Percentiles rank a stretch among this genome's conserved stretches.
phyloP scores from a whole-genome alignment of 805 yeast genomes.

The Cyberlindnera euphorbiiphila region DNA sequence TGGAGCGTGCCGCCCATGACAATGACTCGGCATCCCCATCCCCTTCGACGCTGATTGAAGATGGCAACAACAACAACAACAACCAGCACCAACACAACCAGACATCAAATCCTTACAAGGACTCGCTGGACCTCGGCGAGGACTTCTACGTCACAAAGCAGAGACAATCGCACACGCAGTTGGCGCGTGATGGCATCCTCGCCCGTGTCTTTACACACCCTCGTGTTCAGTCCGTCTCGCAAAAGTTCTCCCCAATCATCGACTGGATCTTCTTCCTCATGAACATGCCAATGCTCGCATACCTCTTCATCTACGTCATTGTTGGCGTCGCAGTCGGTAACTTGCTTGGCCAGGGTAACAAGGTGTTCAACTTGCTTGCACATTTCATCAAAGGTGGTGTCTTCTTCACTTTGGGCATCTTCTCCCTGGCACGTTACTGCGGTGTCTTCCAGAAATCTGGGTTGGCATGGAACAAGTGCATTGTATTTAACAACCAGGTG shows the following conservation, averaged over 20 bases:
- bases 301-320: constrained; percentile 51
- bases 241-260: constrained; percentile 25
- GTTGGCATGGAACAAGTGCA: constrained; percentile 83
- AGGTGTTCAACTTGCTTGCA: constrained; percentile 80
- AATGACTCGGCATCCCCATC: constrained; percentile 19
- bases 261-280: constrained; percentile 43
- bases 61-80: neutral
- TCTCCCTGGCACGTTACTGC: constrained; percentile 81
- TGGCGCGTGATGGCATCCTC: constrained; percentile 33
- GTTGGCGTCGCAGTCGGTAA: constrained; percentile 61
- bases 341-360: constrained; percentile 60
- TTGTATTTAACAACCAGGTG: constrained; percentile 27
- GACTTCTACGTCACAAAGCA: constrained; percentile 12
- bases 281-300: constrained; percentile 64
- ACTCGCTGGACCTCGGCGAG: constrained; percentile 24
- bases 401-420: constrained; percentile 68
- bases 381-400: constrained; percentile 97
- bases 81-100: constrained; percentile 17
- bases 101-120: constrained; percentile 23
- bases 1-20: constrained; percentile 18
- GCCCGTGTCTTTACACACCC: constrained; percentile 33
- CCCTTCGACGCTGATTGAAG: constrained; percentile 23
- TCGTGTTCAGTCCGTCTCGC: constrained; percentile 21
- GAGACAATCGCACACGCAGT: constrained; percentile 10
- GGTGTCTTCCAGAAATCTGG: constrained; percentile 77